Evolutionary conservation across 192 early-diverging fungal genomes (phyloP).

Genomic region (Thoreauomyces humboldtii): DNA sequence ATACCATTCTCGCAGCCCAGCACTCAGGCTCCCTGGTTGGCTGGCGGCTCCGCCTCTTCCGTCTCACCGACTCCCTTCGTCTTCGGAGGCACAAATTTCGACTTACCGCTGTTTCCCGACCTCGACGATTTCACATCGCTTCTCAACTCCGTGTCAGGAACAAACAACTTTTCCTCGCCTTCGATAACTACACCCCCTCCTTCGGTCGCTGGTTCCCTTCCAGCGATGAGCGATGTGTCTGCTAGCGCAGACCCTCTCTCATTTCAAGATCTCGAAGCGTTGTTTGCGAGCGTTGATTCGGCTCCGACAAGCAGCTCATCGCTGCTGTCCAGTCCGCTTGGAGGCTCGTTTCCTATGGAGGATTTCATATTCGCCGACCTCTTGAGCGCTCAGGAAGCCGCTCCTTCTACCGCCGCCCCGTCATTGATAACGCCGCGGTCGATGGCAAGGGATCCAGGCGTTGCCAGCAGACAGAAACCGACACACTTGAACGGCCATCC

Average conservation of each 20-base stretch:
- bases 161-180: too few species aligned
- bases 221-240: neutral
- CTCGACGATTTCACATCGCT: conserved; percentile 18
- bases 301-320: neutral
- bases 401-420: neutral
- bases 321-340: neutral
- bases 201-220: neutral
- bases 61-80: too few species aligned
- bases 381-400: neutral
- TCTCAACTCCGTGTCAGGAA: neutral
- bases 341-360: neutral
- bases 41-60: too few species aligned
- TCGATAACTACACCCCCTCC: neutral
- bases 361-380: conserved; percentile 27
- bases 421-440: neutral
- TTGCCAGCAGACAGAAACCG: neutral
- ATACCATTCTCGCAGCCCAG: too few species aligned
- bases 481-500: neutral
- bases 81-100: too few species aligned
- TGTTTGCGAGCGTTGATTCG: too few species aligned
- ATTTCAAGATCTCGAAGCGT: neutral
- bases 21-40: too few species aligned
- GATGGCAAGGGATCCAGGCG: neutral
- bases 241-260: neutral
- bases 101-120: conserved; percentile 22